Evolutionary conservation across 352 stramenopile species (phyloP), one percentile per base, ranked within the genome.

Genomic region (Phytopythium oedochilum): DNA sequence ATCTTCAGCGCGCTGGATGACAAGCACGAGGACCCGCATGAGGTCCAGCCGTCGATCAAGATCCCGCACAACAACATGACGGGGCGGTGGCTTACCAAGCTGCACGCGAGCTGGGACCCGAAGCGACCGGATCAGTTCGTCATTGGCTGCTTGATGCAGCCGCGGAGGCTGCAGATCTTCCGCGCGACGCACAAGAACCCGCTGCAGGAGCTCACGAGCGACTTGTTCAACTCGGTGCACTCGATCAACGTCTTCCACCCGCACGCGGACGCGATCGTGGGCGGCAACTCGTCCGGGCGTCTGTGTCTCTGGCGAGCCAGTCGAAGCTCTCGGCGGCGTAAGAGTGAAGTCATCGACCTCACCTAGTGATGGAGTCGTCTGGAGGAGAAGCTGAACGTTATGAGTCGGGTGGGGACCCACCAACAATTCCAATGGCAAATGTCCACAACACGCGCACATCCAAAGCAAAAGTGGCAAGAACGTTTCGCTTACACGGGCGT

Each of bases 211-310:
- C 68, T 93, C 18, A 73, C 53, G 49, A 86, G 78, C 55, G 70
- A 88, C 39, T 72, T 76, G 38, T 86, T 94, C 38, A 74, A 67
- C 2, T 96, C 86, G 18, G 82, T 96, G 25, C 83, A 93, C 63
- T 95, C 87, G 20, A 89, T 94, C 62, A 94, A 94, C 59, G 71
- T 77, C 3, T 93, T 95, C 62, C 87, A 96, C 57, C 84, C 86
- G 25, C 74, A 75, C 43, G 59, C 85, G 28, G 66, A 88, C 31
- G 58, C 82, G 9, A 84, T 96, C 48, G 75, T 72, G 1, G 78
- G 86, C 6, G 82, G 83, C 23, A 96, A 95, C 58, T 92, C 77
- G 5, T 92, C 78, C 3, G 83, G 85, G 1, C 64, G 85, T 17
- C 55, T 91, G 29, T 71, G 74, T 48, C 56, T 93, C 9, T 93